Conservation (phyloP, 768 basidiomycete genomes). For the Porpolomopsis calyptriformis region DNA sequence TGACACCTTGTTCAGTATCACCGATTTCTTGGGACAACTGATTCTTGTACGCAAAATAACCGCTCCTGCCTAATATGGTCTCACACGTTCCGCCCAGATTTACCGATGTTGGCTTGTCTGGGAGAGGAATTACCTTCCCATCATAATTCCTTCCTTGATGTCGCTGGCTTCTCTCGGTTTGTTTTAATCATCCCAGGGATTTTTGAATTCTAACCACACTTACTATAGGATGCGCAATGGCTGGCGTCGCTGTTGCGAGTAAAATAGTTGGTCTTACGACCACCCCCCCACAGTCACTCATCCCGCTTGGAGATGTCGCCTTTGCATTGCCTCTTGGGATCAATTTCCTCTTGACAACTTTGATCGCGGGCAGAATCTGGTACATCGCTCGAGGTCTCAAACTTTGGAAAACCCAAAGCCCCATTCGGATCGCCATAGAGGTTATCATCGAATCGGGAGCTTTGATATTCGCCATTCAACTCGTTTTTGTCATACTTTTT, state of each 20-base stretch:
- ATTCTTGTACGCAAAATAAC: not conserved
- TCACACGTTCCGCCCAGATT: not conserved
- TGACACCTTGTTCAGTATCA: not conserved
- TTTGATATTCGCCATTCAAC: slow-evolving; percentile 29
- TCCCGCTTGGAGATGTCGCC: slow-evolving; percentile 25
- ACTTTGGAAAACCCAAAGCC: slow-evolving; percentile 5
- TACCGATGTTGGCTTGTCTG: slow-evolving; percentile 37
- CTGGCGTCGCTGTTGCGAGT: slow-evolving; percentile 20
- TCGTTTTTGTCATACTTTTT: slow-evolving; percentile 31
- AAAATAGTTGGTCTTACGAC: slow-evolving; percentile 19
- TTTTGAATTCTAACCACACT: not conserved
- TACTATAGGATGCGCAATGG: slow-evolving; percentile 21
- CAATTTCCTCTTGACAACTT: slow-evolving; percentile 30
- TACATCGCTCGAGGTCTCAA: slow-evolving; percentile 12
- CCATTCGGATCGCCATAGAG: slow-evolving; percentile 19
- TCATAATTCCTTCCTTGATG: slow-evolving; percentile 24
- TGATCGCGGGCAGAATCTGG: slow-evolving; percentile 34
- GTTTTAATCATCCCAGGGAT: slow-evolving; percentile 2
- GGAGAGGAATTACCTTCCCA: slow-evolving; percentile 23
- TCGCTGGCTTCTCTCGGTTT: slow-evolving; percentile 26
- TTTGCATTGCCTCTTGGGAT: slow-evolving; percentile 31
- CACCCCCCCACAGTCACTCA: slow-evolving; percentile 24
- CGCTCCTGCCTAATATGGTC: not conserved
- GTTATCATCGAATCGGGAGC: slow-evolving; percentile 32
- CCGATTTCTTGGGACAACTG: slow-evolving; percentile 1